phyloP scores from a whole-genome alignment of 768 basidiomycete species.

The Xerocomus brunneocitrinus region DNA sequence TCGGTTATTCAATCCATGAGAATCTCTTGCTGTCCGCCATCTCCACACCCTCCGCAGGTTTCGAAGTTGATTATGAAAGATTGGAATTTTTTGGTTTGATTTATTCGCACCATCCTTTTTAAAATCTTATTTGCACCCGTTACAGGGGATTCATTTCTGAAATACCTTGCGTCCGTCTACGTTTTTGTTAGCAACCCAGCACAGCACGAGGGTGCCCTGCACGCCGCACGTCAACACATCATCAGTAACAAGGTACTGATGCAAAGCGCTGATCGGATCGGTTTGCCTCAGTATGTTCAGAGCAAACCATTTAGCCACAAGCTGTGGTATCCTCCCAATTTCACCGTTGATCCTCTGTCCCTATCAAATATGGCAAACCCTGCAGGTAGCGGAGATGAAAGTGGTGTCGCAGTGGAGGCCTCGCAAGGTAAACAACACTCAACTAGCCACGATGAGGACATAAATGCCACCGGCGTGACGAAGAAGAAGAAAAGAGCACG shows the following conservation, averaged over 20 bases:
- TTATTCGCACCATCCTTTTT: slow-evolving; percentile 4
- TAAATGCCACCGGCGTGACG: slow-evolving; percentile 1
- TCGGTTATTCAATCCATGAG: slow-evolving; percentile 60
- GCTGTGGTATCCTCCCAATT: slow-evolving; percentile 57
- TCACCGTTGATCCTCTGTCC: slow-evolving; percentile 26
- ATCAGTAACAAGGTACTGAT: slow-evolving; percentile 72
- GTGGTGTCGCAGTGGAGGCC: slow-evolving; percentile 7
- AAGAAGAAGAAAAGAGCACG: slow-evolving; percentile 40
- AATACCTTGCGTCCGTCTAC: slow-evolving; percentile 70
- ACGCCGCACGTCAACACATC: slow-evolving; percentile 59
- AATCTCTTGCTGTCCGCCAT: slow-evolving; percentile 60
- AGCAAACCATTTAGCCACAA: slow-evolving; percentile 65
- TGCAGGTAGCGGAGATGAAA: slow-evolving; percentile 32
- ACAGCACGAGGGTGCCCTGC: slow-evolving; percentile 62
- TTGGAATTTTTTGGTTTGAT: slow-evolving; percentile 72
- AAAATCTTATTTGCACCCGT: slow-evolving; percentile 21
- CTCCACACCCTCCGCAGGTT: slow-evolving; percentile 62
- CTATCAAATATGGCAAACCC: slow-evolving; percentile 14
- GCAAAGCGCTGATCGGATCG: slow-evolving; percentile 48
- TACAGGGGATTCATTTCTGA: slow-evolving; percentile 76
- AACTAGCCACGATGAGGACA: slow-evolving; percentile 11
- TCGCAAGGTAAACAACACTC: slow-evolving; percentile 10
- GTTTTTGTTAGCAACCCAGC: slow-evolving; percentile 67
- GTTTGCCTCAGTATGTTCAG: slow-evolving; percentile 71
- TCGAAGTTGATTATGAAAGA: slow-evolving; percentile 78